phyloP scores from a whole-genome alignment of 805 yeast genomes.

The Candida sakaeoensis region DNA sequence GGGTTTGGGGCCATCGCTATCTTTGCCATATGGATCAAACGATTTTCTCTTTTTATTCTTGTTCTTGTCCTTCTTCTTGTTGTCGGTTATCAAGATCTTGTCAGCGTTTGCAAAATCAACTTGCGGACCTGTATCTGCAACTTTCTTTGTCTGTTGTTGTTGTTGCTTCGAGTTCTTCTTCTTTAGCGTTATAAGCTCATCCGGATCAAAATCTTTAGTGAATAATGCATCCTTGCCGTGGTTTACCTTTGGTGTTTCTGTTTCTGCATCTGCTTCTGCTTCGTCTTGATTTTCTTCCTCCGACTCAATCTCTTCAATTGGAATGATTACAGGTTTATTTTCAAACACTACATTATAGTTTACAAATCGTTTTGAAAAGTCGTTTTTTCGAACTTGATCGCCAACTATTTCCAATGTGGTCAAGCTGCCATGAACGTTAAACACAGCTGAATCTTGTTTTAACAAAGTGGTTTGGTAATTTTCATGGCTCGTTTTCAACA shows the following conservation, averaged over 20 bases:
- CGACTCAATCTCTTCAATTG: slow-evolving; percentile 11
- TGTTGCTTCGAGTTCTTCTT: slow-evolving; percentile 10
- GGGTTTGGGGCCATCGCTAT: slow-evolving; percentile 50
- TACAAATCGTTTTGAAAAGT: slow-evolving; percentile 15
- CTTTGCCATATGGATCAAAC: slow-evolving; percentile 58
- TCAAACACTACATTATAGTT: slow-evolving; percentile 10
- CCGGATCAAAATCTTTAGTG: slow-evolving; percentile 18
- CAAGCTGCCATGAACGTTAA: slow-evolving; percentile 11
- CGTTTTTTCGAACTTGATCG: slow-evolving; percentile 13
- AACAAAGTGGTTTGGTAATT: slow-evolving; percentile 12
- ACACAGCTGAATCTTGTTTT: slow-evolving; percentile 13
- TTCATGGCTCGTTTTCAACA: slow-evolving; percentile 4
- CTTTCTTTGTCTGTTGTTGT: slow-evolving; percentile 5
- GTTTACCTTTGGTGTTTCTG: slow-evolving; percentile 8
- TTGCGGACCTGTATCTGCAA: slow-evolving; percentile 13
- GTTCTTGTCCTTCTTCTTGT: slow-evolving; percentile 13
- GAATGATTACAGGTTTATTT: slow-evolving; percentile 9
- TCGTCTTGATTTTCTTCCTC: too few relatives aligned
- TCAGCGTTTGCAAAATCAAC: slow-evolving; percentile 46
- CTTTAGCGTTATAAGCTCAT: slow-evolving; percentile 42
- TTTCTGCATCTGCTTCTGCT: slow-evolving; percentile 8
- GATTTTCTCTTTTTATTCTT: slow-evolving; percentile 35
- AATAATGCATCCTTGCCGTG: slow-evolving; percentile 7
- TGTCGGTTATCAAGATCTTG: slow-evolving; percentile 30
- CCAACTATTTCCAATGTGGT: slow-evolving; percentile 1